Conservation (phyloP, 2,329 filamentous ascomycete genomes). For the Cladorrhinum sp. region DNA sequence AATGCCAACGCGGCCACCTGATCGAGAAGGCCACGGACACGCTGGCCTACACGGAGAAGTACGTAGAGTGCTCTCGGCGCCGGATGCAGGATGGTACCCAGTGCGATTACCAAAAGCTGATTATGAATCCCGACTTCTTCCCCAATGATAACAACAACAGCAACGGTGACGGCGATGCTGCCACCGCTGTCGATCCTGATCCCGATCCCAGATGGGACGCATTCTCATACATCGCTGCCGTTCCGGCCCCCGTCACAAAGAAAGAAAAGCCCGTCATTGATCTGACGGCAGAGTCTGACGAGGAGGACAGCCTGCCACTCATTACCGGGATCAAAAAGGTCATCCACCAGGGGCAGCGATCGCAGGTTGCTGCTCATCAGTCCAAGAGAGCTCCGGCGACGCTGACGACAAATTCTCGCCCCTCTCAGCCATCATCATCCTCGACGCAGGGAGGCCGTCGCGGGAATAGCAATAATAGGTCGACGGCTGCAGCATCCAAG, state of each 20-base stretch:
- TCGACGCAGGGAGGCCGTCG: neutral
- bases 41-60: neutral
- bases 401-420: neutral
- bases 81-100: neutral
- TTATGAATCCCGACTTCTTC: neutral
- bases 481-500: neutral
- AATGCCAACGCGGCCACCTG: neutral
- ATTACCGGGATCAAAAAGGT: neutral
- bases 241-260: neutral
- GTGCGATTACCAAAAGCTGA: neutral
- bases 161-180: neutral
- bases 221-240: neutral
- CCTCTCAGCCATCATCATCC: neutral
- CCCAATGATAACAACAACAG: neutral
- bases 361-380: neutral
- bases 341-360: neutral
- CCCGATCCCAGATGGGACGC: neutral
- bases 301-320: neutral
- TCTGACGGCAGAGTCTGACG: neutral
- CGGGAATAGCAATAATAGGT: too few relatives aligned
- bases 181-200: neutral
- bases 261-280: neutral
- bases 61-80: neutral
- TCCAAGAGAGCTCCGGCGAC: neutral
- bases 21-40: neutral